These are phyloP conservation scores for Adansonia gregorii DNA, from an alignment of 441 rosid genomes.

Conservation along the genomic window DNA sequence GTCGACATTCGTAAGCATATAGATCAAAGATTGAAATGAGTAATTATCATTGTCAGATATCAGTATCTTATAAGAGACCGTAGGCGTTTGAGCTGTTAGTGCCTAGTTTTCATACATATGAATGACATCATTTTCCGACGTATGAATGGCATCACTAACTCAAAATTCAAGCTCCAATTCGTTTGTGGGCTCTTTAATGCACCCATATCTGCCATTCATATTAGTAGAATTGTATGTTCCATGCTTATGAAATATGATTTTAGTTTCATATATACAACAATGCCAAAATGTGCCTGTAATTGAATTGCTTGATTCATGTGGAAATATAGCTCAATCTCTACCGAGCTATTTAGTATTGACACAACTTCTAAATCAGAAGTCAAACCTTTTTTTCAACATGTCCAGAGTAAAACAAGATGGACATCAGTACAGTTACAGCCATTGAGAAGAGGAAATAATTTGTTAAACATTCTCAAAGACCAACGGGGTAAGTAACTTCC, in stretches of 20 bases:
- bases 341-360: neutral
- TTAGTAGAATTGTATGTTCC: conserved; percentile 1
- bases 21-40: neutral
- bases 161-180: too few relatives aligned
- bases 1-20: too few relatives aligned
- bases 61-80: too few relatives aligned
- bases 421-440: neutral
- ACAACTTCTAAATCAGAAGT: neutral
- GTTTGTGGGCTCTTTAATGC: conserved; percentile 3
- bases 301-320: conserved; percentile 7
- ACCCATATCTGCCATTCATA: neutral
- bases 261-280: neutral
- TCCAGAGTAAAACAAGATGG: neutral
- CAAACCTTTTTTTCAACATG: neutral
- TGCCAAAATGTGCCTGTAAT: neutral
- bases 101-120: too few relatives aligned
- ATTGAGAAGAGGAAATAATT: conserved; percentile 12
- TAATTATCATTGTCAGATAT: neutral
- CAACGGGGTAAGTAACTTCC: neutral
- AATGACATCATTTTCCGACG: too few relatives aligned
- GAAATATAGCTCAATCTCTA: neutral
- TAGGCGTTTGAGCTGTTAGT: too few relatives aligned
- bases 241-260: neutral
- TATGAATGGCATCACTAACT: too few relatives aligned
- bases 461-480: neutral